Conservation (phyloP, 352 stramenopile genomes). For the Globisporangium cystogenes region DNA sequence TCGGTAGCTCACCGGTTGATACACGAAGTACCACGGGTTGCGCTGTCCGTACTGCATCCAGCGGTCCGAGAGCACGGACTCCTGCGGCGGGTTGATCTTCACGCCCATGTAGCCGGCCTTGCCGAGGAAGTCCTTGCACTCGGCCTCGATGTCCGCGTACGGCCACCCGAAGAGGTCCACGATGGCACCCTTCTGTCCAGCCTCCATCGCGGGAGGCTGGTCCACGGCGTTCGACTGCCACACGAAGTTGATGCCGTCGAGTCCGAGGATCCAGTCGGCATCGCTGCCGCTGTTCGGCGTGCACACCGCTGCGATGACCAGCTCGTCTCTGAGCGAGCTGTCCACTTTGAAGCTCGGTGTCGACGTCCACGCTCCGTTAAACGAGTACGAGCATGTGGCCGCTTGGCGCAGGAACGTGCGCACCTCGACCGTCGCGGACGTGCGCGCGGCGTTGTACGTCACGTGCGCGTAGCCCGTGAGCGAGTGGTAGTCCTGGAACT, state of each 20-base stretch:
- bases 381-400: slow-evolving; percentile 28
- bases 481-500: slow-evolving; percentile 42
- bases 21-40: slow-evolving; percentile 70
- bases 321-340: slow-evolving; percentile 18
- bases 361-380: slow-evolving; percentile 25
- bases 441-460: slow-evolving; percentile 22
- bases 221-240: slow-evolving; percentile 42
- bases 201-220: slow-evolving; percentile 23
- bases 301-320: slow-evolving; percentile 31
- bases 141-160: slow-evolving; percentile 50
- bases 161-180: slow-evolving; percentile 70
- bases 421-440: slow-evolving; percentile 32
- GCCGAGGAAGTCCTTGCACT: slow-evolving; percentile 52
- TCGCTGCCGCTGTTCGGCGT: slow-evolving; percentile 5
- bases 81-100: slow-evolving; percentile 65
- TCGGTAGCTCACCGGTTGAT: slow-evolving; percentile 61
- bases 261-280: slow-evolving; percentile 25
- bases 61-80: slow-evolving; percentile 39
- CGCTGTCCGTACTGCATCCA: slow-evolving; percentile 30
- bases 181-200: slow-evolving; percentile 53
- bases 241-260: slow-evolving; percentile 65
- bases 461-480: slow-evolving; percentile 41
- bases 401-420: slow-evolving; percentile 26
- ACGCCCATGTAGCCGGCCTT: slow-evolving; percentile 66
- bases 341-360: slow-evolving; percentile 17